phyloP scores from a whole-genome alignment of 1,139 yeast species.

The Yamadazyma blattariae region DNA sequence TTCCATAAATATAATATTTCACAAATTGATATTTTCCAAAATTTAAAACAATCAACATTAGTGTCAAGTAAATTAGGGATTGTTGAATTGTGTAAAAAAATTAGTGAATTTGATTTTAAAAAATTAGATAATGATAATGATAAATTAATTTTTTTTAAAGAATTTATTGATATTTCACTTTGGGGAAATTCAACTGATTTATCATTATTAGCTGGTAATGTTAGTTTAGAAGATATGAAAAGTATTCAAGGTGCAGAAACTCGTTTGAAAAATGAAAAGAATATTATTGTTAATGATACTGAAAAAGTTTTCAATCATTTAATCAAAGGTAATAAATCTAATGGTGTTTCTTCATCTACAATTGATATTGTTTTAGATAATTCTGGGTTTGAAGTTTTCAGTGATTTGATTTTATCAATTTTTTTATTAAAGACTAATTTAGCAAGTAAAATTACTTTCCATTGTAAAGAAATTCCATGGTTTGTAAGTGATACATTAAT shows the following conservation, averaged over 20 bases:
- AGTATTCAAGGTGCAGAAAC: constrained; percentile 89
- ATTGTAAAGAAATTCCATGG: constrained; percentile 93
- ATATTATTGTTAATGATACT: constrained; percentile 77
- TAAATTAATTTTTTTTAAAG: constrained; percentile 59
- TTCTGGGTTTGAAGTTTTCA: constrained; percentile 91
- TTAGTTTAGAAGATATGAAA: constrained; percentile 78
- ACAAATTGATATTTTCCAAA: constrained; percentile 67
- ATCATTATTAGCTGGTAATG: constrained; percentile 79
- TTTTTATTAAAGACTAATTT: constrained; percentile 73
- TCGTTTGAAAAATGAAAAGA: constrained; percentile 77
- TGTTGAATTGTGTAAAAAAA: constrained; percentile 74
- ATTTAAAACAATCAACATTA: constrained; percentile 72
- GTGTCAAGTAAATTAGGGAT: constrained; percentile 75
- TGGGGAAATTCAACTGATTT: constrained; percentile 99
- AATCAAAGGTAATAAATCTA: constrained; percentile 1
- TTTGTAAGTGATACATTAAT: constrained; percentile 95
- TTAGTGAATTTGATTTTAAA: constrained; percentile 42
- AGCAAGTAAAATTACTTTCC: constrained; percentile 65
- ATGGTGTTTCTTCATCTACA: constrained; percentile 30
- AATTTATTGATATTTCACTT: constrained; percentile 81
- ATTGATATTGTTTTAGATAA: constrained; percentile 90
- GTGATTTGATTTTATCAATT: constrained; percentile 75
- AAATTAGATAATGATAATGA: constrained; percentile 39
- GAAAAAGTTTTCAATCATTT: constrained; percentile 59
- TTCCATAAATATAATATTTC: constrained; percentile 42